Conservation (phyloP, 768 basidiomycete genomes). For the Sarcomyxa edulis region DNA sequence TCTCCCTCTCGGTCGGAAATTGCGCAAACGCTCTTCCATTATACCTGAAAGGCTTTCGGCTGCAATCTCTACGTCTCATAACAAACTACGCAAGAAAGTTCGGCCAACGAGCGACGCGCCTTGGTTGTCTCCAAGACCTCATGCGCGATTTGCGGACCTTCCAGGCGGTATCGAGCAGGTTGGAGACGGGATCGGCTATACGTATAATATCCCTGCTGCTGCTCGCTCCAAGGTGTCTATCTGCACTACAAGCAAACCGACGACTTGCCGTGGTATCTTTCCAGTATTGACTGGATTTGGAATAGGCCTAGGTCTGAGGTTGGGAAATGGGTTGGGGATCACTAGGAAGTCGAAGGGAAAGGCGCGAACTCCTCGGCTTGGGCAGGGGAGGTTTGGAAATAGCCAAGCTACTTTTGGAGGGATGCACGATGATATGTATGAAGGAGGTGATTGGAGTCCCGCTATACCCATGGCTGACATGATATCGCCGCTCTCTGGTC, state of each 20-base stretch:
- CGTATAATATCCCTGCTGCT: conserved; percentile 28
- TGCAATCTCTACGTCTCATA: neutral
- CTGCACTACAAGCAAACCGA: conserved; percentile 16
- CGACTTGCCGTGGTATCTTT: conserved; percentile 18
- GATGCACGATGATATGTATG: neutral
- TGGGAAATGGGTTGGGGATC: conserved; percentile 10
- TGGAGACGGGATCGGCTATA: conserved; percentile 50
- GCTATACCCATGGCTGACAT: neutral
- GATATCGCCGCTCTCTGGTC: neutral
- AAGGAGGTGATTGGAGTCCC: neutral
- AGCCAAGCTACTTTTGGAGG: neutral
- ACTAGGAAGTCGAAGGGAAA: conserved; percentile 4
- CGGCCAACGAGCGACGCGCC: conserved; percentile 28
- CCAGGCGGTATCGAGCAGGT: conserved; percentile 42
- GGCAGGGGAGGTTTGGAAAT: neutral
- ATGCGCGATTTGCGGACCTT: conserved; percentile 26
- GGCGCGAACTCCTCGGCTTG: too few species aligned
- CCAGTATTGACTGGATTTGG: too few species aligned
- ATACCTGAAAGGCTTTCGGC: neutral
- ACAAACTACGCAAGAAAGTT: conserved; percentile 10
- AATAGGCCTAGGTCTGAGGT: conserved; percentile 11
- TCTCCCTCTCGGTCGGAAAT: conserved; percentile 24
- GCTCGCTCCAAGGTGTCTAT: conserved; percentile 24
- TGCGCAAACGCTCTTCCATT: conserved; percentile 33
- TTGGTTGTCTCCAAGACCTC: conserved; percentile 12